Percentiles rank a stretch among this genome's conserved stretches.
Evolutionary conservation across 116 monocot genomes (phyloP).

Genomic region (Cymodocea nodosa): DNA sequence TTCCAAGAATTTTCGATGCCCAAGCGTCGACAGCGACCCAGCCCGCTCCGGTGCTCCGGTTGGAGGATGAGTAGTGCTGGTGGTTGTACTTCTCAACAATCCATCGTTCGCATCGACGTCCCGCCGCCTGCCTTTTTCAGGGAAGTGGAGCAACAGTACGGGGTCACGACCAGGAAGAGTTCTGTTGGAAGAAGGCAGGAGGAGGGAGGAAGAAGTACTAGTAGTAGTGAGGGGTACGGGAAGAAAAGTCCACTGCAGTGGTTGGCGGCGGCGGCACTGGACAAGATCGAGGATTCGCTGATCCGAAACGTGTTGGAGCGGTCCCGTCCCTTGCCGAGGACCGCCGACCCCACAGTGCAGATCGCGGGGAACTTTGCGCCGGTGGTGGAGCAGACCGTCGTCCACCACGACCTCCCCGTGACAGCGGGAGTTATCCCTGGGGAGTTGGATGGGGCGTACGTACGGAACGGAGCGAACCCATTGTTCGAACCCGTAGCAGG

Average conservation of each 20-base stretch:
- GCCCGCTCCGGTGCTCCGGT: too few species aligned
- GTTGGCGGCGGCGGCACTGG: constrained; percentile 13
- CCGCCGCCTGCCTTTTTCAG: too few species aligned
- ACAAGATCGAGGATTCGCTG: constrained; percentile 19
- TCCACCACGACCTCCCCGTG: constrained; percentile 13
- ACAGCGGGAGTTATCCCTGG: constrained; percentile 28
- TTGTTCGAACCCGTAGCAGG: constrained; percentile 33
- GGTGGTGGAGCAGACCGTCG: constrained; percentile 18
- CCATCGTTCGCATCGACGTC: too few species aligned
- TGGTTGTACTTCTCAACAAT: too few species aligned
- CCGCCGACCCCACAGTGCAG: constrained; percentile 27
- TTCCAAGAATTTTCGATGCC: too few species aligned
- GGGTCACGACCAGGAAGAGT: too few species aligned
- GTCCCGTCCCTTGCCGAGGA: constrained; percentile 12
- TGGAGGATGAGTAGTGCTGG: too few species aligned
- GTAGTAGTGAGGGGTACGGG: not conserved
- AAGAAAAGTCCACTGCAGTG: constrained; percentile 22
- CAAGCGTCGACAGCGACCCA: too few species aligned
- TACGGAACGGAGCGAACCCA: constrained; percentile 84
- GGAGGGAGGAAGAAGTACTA: not conserved
- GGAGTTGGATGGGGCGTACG: constrained; percentile 30
- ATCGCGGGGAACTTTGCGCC: constrained; percentile 48
- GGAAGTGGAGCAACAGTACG: too few species aligned
- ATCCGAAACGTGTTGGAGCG: constrained; percentile 14
- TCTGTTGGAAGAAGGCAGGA: too few species aligned